Evolutionary conservation across 148 eudicot species (phyloP), one percentile per base, ranked within the genome.

Genomic region (Salicornia ramosissima): DNA sequence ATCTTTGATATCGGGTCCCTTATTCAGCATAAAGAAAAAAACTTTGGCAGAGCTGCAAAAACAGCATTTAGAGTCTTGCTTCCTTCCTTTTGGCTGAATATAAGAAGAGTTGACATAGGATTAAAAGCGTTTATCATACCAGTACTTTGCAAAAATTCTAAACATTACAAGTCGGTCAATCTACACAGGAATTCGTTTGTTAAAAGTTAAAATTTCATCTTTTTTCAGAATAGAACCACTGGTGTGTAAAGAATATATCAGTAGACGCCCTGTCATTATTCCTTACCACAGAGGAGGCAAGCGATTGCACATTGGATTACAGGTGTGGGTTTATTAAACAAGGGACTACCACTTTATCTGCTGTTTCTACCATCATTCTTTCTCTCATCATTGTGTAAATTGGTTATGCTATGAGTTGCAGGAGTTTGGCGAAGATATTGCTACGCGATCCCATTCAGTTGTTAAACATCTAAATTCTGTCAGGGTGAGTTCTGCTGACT

Each of bases 221-320:
- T 71, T 21, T 49, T 73, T 55, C 96, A 93, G 98, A 81, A 65
- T 94, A 69, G 98, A 94, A 76, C 97, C 98, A 49, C 87, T 94
- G 43, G 64, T 94, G 39, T 94, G 97, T 79, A 88, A 84, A 81
- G 98, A 94, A 74, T 85, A 81, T 77, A 65, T 82, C 31, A 65
- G 73, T 70, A 84, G 77, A 81, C 90, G 90, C 69, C 98, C 98
- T 45, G 96, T 94, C 36, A 90, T 88, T 65, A 73, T 90, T 77
- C 98, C 98, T 26, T 94, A 94, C 71, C 98, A 94, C 77, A 90
- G 69, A 83, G 98, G 98, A 58, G 98, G 98, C 70, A 94, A 90
- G 71, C 85, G 97, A 75, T 72, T 94, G 79, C 91, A 94, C 76
- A 85, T 94, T 60, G 98, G 89, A 65, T 65, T 88, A 68, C 95